A percentile compares a stretch with the other conserved stretches of the same genome.
These are phyloP conservation scores for Microdochium nivale DNA, from an alignment of 2,329 filamentous ascomycete species.

Conservation along the genomic window DNA sequence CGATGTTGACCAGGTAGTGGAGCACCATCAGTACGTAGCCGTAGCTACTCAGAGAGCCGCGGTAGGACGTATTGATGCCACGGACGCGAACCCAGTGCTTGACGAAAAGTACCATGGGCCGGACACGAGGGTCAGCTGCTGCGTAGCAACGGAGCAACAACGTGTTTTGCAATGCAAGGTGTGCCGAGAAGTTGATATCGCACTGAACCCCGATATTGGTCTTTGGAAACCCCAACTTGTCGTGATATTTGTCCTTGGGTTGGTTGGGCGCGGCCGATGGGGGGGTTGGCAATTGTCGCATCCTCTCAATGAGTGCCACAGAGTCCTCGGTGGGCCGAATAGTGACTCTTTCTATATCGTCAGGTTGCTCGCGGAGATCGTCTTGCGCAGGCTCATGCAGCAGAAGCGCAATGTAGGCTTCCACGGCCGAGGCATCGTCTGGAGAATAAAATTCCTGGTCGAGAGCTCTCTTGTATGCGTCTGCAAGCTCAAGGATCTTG, in stretches of 20 bases:
- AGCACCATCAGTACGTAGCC: conserved; percentile 89
- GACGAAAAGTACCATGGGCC: conserved; percentile 72
- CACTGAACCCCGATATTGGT: conserved; percentile 73
- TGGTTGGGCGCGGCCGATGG: conserved; percentile 40
- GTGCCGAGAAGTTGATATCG: conserved; percentile 86
- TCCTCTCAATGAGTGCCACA: conserved; percentile 26
- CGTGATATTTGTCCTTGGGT: conserved; percentile 43
- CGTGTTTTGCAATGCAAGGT: conserved; percentile 78
- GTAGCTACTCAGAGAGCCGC: conserved; percentile 80
- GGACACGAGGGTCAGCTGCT: conserved; percentile 67
- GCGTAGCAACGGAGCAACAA: conserved; percentile 76
- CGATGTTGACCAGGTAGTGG: conserved; percentile 81
- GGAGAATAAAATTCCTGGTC: conserved; percentile 36
- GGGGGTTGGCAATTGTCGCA: conserved; percentile 39
- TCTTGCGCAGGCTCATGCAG: conserved; percentile 22
- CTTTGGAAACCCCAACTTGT: conserved; percentile 70
- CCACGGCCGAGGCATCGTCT: conserved; percentile 25
- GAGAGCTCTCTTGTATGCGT: conserved; percentile 46
- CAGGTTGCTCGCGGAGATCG: conserved; percentile 7
- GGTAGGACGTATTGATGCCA: conserved; percentile 79
- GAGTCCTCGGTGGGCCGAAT: conserved; percentile 27
- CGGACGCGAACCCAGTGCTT: conserved; percentile 86
- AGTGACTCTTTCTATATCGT: conserved; percentile 18
- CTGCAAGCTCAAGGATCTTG: conserved; percentile 45
- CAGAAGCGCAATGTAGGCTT: conserved; percentile 42